Evolutionary conservation across 1,139 yeast genomes (phyloP), one percentile per base, ranked within the genome.

Genomic region (Saccharomyces hybrid): DNA sequence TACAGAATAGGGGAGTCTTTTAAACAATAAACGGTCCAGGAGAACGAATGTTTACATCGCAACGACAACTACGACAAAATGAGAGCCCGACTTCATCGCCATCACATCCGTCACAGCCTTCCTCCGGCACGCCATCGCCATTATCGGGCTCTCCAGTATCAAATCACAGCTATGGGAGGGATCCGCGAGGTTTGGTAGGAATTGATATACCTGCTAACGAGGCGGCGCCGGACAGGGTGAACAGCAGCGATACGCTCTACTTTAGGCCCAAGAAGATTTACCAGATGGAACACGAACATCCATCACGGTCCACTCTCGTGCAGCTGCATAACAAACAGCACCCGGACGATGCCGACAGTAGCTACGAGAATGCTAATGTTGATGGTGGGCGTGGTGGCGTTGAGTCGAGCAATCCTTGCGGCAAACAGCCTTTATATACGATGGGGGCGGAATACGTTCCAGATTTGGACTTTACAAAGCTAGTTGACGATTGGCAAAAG

Each of bases 401-500:
- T 7, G 44, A 38, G 44, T 16, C 19, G 26, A 26, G n/a, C 11
- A 24, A 38, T 19, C 5, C 44, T n/a, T 19, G 44, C 14, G 24
- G 44, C 21, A 38, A 38, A 3, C 44, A 19, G 12, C 19, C 44
- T 38, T 38, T 38, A 19, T 9, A 38, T 26, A 16, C 44, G 16
- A 38, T 38, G 24, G 44, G 44, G 24, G 44, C 44, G 51, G 91
- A 86, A 64, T 86, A 85, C 63, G 78, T 86, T 14, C 90, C 91
- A 0, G 87, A 84, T 32, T 72, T 85, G 47, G 80, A 80, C 61
- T 82, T 80, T 52, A 67, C 68, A 41, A 62, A 67, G 16, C 62
- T 68, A 29, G 60, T 70, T 4, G 54, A 68, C 6, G 61, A 63
- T 41, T 71, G 73, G 73, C 59, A 58, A 14, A 59, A 58, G 24